phyloP scores from a whole-genome alignment of 768 basidiomycete species.

The Rhizopogon vulgaris region DNA sequence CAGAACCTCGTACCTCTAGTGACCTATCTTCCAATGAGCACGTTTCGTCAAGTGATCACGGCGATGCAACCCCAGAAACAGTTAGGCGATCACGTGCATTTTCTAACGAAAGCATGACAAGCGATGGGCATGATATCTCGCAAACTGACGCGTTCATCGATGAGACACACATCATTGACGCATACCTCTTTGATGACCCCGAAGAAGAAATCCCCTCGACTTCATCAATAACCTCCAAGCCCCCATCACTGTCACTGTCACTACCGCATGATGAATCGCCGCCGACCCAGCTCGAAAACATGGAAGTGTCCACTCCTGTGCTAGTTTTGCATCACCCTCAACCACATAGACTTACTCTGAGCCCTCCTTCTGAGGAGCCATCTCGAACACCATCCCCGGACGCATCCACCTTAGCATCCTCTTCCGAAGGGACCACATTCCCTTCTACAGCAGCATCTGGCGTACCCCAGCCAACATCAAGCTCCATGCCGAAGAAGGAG shows the following conservation, averaged over 20 bases:
- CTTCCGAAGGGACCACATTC: slow-evolving; percentile 21
- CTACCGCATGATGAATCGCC: slow-evolving; percentile 13
- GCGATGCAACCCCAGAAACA: slow-evolving; percentile 38
- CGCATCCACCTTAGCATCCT: slow-evolving; percentile 17
- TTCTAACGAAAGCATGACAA: slow-evolving; percentile 32
- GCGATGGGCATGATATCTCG: slow-evolving; percentile 33
- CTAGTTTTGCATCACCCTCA: slow-evolving; percentile 58
- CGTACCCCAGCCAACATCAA: slow-evolving; percentile 15
- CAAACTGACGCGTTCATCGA: slow-evolving; percentile 76
- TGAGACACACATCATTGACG: slow-evolving; percentile 78
- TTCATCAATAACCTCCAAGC: slow-evolving; percentile 11
- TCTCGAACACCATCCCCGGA: slow-evolving; percentile 61
- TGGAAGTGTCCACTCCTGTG: slow-evolving; percentile 29
- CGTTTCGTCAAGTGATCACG: slow-evolving; percentile 48
- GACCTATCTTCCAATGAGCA: slow-evolving; percentile 53
- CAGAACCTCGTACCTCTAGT: slow-evolving; percentile 56
- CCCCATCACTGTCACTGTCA: slow-evolving; percentile 20
- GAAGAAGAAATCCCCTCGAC: slow-evolving; percentile 27
- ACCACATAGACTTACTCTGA: slow-evolving; percentile 45
- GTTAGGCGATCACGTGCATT: slow-evolving; percentile 29
- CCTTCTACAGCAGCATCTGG: slow-evolving; percentile 21
- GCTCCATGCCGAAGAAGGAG: slow-evolving; percentile 45
- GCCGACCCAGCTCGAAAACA: slow-evolving; percentile 17
- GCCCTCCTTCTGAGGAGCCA: slow-evolving; percentile 25
- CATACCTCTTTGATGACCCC: slow-evolving; percentile 62